phyloP scores from a whole-genome alignment of 306 rosid genomes.

The Inga leiocalycina region DNA sequence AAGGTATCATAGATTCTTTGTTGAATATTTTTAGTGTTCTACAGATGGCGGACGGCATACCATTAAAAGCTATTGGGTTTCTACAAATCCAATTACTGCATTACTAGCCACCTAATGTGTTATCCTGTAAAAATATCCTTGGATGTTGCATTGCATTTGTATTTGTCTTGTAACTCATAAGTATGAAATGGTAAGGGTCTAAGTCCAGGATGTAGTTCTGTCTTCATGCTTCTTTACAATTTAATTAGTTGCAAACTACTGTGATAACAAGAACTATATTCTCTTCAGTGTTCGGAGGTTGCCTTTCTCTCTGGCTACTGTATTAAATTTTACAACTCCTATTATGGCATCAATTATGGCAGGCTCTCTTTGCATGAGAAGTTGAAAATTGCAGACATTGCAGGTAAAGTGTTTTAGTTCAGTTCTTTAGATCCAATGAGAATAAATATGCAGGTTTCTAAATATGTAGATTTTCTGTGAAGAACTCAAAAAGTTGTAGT shows the following conservation, averaged over 20 bases:
- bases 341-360: constrained; percentile 76
- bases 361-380: constrained; percentile 64
- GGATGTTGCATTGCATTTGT: constrained; percentile 21
- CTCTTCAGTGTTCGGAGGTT: constrained; percentile 75
- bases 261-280: constrained; percentile 23
- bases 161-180: neutral
- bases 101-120: neutral
- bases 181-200: neutral
- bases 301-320: constrained; percentile 70
- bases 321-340: constrained; percentile 69
- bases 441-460: neutral
- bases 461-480: neutral
- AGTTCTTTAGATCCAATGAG: constrained; percentile 6
- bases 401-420: constrained; percentile 47
- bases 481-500: neutral
- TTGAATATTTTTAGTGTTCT: neutral
- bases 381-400: constrained; percentile 62
- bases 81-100: neutral
- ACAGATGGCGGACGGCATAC: neutral
- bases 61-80: constrained; percentile 20
- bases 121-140: constrained; percentile 9
- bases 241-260: neutral
- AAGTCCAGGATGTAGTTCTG: neutral
- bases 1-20: neutral
- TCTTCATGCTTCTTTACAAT: neutral